Conservation (phyloP, 257 asterid genomes). For the Solanum neorickii region DNA sequence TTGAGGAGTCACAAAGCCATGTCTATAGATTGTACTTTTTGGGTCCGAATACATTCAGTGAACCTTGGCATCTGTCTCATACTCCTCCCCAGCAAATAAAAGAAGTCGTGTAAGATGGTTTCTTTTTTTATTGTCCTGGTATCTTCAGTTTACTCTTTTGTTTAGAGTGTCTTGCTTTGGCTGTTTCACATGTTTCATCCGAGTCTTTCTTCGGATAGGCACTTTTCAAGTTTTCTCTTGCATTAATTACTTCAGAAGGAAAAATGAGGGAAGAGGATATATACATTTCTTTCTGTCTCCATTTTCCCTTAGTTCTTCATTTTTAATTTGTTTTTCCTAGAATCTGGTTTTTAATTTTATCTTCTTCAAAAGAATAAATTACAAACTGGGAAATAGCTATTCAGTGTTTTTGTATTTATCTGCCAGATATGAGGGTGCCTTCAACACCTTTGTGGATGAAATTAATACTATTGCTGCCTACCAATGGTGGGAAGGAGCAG, state of each 20-base stretch:
- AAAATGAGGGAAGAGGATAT: not conserved
- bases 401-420: conserved; percentile 5
- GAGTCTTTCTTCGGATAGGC: not conserved
- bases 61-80: conserved; percentile 98
- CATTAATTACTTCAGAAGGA: not conserved
- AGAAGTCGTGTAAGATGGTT: conserved; percentile 81
- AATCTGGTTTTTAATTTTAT: not conserved
- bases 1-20: conserved; percentile 94
- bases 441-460: conserved; percentile 85
- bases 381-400: not conserved
- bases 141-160: not conserved
- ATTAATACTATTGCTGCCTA: conserved; percentile 81
- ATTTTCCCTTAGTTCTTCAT: not conserved
- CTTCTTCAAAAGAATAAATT: not conserved
- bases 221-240: not conserved
- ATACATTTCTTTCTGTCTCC: not conserved
- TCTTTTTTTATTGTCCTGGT: not conserved
- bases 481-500: conserved; percentile 99
- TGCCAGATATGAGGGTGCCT: conserved; percentile 89
- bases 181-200: not conserved
- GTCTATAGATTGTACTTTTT: conserved; percentile 93
- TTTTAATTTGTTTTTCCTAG: not conserved
- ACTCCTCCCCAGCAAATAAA: conserved; percentile 89
- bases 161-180: not conserved
- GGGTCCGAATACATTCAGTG: conserved; percentile 89